These are phyloP conservation scores for Thalassiosira hispida DNA, from an alignment of 352 stramenopile genomes.

Conservation along the genomic window DNA sequence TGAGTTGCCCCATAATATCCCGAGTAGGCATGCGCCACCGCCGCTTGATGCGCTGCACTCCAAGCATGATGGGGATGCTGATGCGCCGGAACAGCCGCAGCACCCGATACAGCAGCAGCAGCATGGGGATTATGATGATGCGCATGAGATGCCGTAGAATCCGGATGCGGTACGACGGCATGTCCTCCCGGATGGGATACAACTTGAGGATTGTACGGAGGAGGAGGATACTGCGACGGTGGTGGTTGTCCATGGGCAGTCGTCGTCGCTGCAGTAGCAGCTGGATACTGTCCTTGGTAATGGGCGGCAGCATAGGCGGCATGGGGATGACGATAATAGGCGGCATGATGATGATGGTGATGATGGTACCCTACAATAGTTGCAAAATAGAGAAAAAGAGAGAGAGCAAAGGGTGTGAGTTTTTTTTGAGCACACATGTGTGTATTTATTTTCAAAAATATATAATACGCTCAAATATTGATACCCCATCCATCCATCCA, in stretches of 20 bases:
- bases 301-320: too few relatives aligned
- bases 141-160: background rate
- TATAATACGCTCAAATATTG: too few relatives aligned
- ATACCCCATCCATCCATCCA: too few relatives aligned
- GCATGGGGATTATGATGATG: background rate
- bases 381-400: background rate
- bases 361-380: background rate
- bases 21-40: constrained; percentile 9
- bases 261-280: background rate
- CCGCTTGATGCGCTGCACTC: background rate
- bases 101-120: background rate
- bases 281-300: background rate
- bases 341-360: constrained; percentile 10
- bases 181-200: background rate
- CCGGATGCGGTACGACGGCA: background rate
- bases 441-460: too few relatives aligned
- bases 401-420: too few relatives aligned
- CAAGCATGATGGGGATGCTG: background rate
- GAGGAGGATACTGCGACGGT: background rate
- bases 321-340: background rate
- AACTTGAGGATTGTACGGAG: background rate
- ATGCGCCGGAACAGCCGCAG: background rate
- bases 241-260: background rate
- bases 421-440: too few relatives aligned
- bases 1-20: constrained; percentile 11